A percentile compares a stretch with the other conserved stretches of the same genome.
phyloP scores from a whole-genome alignment of 257 asterid genomes.

The Parsonsia alboflavescens region DNA sequence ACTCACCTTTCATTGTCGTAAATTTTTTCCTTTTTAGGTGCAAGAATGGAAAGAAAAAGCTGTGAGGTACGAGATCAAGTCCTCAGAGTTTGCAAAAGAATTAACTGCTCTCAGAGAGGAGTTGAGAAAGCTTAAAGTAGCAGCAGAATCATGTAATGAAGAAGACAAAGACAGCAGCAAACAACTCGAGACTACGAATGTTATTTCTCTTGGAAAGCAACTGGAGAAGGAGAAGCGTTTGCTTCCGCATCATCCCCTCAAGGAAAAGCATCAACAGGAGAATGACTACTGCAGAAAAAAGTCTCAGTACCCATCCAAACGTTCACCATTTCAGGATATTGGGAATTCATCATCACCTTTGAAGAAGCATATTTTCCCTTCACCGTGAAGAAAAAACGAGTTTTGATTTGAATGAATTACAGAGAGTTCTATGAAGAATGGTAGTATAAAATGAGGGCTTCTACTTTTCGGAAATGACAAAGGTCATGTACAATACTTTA shows the following conservation, averaged over 20 bases:
- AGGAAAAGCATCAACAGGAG: slow-evolving; percentile 31
- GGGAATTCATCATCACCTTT: slow-evolving; percentile 42
- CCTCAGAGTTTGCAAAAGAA: slow-evolving; percentile 34
- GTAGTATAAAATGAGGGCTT: background rate
- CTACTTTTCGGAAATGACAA: no score
- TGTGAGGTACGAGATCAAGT: slow-evolving; percentile 42
- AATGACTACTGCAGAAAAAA: slow-evolving; percentile 25
- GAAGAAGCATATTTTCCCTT: slow-evolving; percentile 27
- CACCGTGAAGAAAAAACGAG: background rate
- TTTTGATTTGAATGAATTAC: no score
- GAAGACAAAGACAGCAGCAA: slow-evolving; percentile 21
- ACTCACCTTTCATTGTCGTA: no score
- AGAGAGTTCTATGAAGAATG: background rate
- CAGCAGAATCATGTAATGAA: background rate
- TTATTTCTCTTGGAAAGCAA: slow-evolving; percentile 61
- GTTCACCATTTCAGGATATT: slow-evolving; percentile 46
- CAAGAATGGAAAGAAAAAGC: slow-evolving; percentile 71
- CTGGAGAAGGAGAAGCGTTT: slow-evolving; percentile 66
- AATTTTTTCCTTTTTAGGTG: no score
- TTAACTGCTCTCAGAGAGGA: slow-evolving; percentile 33
- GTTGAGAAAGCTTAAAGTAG: slow-evolving; percentile 25
- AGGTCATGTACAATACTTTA: no score
- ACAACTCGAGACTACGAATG: no score
- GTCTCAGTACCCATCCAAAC: slow-evolving; percentile 14
- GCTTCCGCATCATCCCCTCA: slow-evolving; percentile 27